Evolutionary conservation across 495 filamentous ascomycete species (phyloP), one percentile per base, ranked within the genome.

Genomic region (Neurospora sp.): DNA sequence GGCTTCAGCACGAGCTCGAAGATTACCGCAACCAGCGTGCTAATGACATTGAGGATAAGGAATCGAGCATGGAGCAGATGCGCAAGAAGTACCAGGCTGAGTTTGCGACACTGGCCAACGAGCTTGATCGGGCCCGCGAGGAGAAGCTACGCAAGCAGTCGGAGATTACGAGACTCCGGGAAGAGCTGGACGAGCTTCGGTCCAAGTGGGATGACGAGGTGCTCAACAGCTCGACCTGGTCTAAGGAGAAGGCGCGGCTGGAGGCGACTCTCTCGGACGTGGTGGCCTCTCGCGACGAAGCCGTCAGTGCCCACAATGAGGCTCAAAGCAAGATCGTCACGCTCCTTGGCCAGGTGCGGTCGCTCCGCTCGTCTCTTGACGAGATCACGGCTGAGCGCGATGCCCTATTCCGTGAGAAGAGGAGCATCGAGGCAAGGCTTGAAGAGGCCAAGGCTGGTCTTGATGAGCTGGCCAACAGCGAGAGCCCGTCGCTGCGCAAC

Each of bases 201-300:
- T 93, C 91, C 74, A 98, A 98, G 80, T 99, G 96, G 96, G 96
- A 99, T 79, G 92, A 99, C 77, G 96, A 99, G 82, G 94, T 98
- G 23, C 90, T 99, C 77, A 99, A 99, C 79, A 95, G 92, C 81
- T 96, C 94, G 0, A 96, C 96, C 1, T 99, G 96, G 96, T 94
- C 94, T 40, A 99, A 99, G 84, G 96, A 99, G 84, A 99, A 99
- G 83, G 86, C 93, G 5, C 90, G 96, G 8, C 86, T 99, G 73
- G 96, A 98, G 77, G 90, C 94, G 54, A 96, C 93, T 16, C 86
- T 99, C 69, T 91, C 96, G 72, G 96, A 98, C 79, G 87, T 98
- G 23, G 91, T 92, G 3, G 90, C 92, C 37, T 97, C 94, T 27
- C 90, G 95, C 3, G 95, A 99, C 75, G 96, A 99, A 81, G 94